Evolutionary conservation across 2,329 filamentous ascomycete genomes (phyloP).

Genomic region (Curvularia hawaiiensis): DNA sequence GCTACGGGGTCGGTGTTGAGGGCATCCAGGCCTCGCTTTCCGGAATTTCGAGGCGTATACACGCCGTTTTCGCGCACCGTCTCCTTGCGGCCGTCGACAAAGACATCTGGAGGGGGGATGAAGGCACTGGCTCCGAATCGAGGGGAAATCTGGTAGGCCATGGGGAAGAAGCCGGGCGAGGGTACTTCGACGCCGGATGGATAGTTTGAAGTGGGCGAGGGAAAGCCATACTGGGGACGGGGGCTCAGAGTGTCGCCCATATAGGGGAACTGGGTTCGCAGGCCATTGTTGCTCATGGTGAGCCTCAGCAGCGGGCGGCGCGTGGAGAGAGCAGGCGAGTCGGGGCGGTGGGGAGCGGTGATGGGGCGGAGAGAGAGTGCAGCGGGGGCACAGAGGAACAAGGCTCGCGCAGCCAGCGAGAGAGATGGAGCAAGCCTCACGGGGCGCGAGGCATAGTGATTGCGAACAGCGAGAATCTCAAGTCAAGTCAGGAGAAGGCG

Average conservation of each 20-base stretch:
- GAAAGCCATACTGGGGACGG: conserved; percentile 43
- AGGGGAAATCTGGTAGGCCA: conserved; percentile 45
- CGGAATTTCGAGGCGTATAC: conserved; percentile 36
- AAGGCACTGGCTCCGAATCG: conserved; percentile 45
- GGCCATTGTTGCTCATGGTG: conserved; percentile 41
- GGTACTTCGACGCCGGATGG: conserved; percentile 39
- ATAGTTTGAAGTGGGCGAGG: conserved; percentile 47
- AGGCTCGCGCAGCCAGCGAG: conserved; percentile 33
- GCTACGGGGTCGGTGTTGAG: conserved; percentile 66
- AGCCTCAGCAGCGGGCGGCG: conserved; percentile 12
- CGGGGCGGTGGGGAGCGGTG: conserved; percentile 29
- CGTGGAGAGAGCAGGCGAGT: conserved; percentile 11
- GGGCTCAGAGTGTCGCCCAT: conserved; percentile 39
- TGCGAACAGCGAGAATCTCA: not conserved
- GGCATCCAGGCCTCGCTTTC: conserved; percentile 38
- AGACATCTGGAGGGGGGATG: conserved; percentile 47
- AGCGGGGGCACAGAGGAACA: conserved; percentile 30
- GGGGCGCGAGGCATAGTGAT: conserved; percentile 21
- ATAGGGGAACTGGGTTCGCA: conserved; percentile 45
- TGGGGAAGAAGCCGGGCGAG: conserved; percentile 44
- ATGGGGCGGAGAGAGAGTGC: conserved; percentile 28
- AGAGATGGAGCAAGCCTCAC: conserved; percentile 31
- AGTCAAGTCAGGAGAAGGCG: not conserved
- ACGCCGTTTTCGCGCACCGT: conserved; percentile 33
- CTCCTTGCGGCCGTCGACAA: conserved; percentile 39